These are phyloP conservation scores for Gnaphalium uliginosum DNA, from an alignment of 129 eudicot species.

Conservation along the genomic window DNA sequence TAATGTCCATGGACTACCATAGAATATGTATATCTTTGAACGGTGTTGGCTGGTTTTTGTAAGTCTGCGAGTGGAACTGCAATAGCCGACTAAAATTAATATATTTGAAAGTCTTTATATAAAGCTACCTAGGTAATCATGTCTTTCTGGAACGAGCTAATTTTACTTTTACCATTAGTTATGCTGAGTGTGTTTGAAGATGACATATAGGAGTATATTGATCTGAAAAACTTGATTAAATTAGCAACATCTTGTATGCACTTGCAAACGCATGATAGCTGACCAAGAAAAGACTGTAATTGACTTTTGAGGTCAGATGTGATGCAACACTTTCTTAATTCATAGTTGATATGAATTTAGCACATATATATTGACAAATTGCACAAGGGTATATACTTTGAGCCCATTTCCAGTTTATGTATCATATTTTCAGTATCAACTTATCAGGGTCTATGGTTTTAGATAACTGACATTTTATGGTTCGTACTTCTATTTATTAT, in stretches of 20 bases:
- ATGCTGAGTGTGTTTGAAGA: neutral
- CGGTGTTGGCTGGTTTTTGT: neutral
- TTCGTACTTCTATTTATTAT: slow-evolving; percentile 2
- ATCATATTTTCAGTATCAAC: neutral
- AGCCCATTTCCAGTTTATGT: neutral
- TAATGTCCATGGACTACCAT: neutral
- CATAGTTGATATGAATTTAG: neutral
- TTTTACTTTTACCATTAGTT: neutral
- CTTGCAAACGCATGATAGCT: neutral
- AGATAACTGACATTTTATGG: neutral
- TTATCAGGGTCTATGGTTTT: neutral
- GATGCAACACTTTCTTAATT: neutral
- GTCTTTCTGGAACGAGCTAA: neutral
- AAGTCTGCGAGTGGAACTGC: neutral
- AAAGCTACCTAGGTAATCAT: neutral
- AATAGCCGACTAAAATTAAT: neutral
- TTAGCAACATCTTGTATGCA: neutral
- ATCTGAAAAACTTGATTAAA: neutral
- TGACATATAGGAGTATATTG: neutral
- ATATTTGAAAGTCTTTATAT: neutral
- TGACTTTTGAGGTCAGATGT: neutral
- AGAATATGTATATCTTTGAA: neutral
- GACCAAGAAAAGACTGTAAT: neutral
- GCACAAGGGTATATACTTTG: neutral
- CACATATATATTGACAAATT: neutral